phyloP scores from a whole-genome alignment of 2,329 filamentous ascomycete species.

The Aspergillus quadrilineatus region DNA sequence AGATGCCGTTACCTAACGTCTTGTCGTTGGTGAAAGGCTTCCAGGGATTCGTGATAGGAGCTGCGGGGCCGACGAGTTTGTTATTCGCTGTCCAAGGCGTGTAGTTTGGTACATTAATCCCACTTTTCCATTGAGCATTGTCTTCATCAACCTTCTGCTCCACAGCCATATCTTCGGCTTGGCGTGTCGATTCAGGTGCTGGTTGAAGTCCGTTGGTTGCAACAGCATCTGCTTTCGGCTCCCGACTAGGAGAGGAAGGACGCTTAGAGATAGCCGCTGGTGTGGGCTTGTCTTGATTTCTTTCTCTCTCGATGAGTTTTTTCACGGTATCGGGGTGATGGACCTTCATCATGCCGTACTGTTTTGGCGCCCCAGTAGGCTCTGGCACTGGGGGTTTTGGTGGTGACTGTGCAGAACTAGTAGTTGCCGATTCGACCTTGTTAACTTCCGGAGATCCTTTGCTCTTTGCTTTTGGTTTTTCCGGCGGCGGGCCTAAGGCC shows the following conservation, averaged over 20 bases:
- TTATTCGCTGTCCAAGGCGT: slow-evolving; percentile 38
- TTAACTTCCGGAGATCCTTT: slow-evolving; percentile 30
- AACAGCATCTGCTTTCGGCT: slow-evolving; percentile 27
- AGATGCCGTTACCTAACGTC: slow-evolving; percentile 63
- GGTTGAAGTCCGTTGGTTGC: slow-evolving; percentile 33
- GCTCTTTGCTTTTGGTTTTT: slow-evolving; percentile 33
- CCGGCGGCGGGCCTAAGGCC: slow-evolving; percentile 49
- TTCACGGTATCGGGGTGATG: slow-evolving; percentile 57
- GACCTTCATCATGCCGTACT: slow-evolving; percentile 63
- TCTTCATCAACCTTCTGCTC: slow-evolving; percentile 36
- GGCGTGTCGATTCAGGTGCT: slow-evolving; percentile 22
- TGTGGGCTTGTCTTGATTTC: slow-evolving; percentile 33
- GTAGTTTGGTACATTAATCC: slow-evolving; percentile 38
- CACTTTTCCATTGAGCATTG: slow-evolving; percentile 38
- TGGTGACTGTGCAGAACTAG: slow-evolving; percentile 49
- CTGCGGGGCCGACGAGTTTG: slow-evolving; percentile 35
- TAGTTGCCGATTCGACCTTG: slow-evolving; percentile 25
- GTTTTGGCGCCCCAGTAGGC: slow-evolving; percentile 57
- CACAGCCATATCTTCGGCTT: slow-evolving; percentile 21
- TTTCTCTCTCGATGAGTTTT: slow-evolving; percentile 43
- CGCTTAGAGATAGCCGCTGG: slow-evolving; percentile 28
- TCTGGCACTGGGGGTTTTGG: slow-evolving; percentile 60
- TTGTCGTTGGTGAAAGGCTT: slow-evolving; percentile 56
- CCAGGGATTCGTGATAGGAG: slow-evolving; percentile 55
- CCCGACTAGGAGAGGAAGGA: slow-evolving; percentile 32